These are phyloP conservation scores for Schizophyllum amplum DNA, from an alignment of 1,284 basidiomycete species.

Conservation along the genomic window DNA sequence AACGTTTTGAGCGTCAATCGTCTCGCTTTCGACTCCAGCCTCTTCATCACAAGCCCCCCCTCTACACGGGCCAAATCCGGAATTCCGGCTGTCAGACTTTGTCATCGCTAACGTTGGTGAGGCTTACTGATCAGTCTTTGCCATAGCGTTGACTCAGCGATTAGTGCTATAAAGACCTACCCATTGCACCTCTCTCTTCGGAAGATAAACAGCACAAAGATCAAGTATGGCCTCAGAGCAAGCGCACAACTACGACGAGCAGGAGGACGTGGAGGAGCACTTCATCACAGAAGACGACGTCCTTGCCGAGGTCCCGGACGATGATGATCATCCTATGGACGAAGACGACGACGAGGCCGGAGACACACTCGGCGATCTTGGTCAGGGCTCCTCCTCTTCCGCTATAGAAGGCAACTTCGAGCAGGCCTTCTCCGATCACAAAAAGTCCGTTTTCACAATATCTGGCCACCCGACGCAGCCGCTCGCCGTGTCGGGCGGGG, in stretches of 20 bases:
- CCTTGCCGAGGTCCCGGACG: conserved; percentile 55
- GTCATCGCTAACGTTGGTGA: background rate
- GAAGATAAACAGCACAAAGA: no score
- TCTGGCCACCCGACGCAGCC: conserved; percentile 81
- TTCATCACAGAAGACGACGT: conserved; percentile 60
- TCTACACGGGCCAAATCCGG: background rate
- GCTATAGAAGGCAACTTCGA: conserved; percentile 51
- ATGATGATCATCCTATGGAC: conserved; percentile 69
- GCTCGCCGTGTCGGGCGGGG: conserved; percentile 86
- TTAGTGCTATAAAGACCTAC: background rate
- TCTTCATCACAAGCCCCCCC: background rate
- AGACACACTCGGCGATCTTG: conserved; percentile 33
- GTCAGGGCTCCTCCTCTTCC: conserved; percentile 26
- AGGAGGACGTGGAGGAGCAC: conserved; percentile 36
- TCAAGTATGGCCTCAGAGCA: background rate
- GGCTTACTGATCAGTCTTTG: background rate
- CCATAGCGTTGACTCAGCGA: background rate
- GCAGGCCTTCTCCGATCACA: conserved; percentile 57
- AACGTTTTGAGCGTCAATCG: background rate
- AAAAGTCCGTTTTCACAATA: conserved; percentile 80
- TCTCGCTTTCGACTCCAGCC: background rate
- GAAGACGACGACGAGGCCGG: conserved; percentile 56
- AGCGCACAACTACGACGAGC: conserved; percentile 25
- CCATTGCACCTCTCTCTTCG: no score
- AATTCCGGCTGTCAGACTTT: no score